Base-by-base conservation (phyloP, 192 early-diverging fungal genomes). In the Coemansia sp. region DNA sequence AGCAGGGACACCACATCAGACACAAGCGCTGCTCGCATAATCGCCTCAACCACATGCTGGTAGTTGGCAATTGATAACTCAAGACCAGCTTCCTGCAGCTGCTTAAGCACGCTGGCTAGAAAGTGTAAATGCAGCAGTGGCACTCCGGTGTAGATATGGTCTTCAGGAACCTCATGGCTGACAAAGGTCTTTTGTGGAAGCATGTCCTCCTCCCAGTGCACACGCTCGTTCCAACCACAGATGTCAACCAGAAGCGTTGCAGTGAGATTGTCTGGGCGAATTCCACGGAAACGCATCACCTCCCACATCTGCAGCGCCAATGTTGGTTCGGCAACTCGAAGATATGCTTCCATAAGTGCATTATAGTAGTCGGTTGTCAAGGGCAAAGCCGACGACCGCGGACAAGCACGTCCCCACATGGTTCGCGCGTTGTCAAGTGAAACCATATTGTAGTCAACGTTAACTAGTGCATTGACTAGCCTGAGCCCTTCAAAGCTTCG, bases 391-490 rank as follows among this genome's bases (percentile, higher is more conserved):
- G 21, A 39, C 21, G 36, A 42, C 11, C 14, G 39, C 39, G 39
- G 22, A 8, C 20, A 20, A 51, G 36, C 50, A 33, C 42, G 29
- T 20, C 29, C 19, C 33, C 51, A n/a, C 39, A 19, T 22, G 29
- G 31, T 55, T 7, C 51, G 54, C 25, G 36, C 50, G 50, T 46
- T 36, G 36, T 42, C 54, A 4, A 14, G 23, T 19, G 59, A 55
- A 54, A 33, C 69, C 73, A 81, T 75, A 25, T 75, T 81, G 73
- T 81, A 75, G 68, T 82, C 80, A 50, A 82, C 80, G 33, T 77
- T 59, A 14, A 65, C 75, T 50, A 82, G 61, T 24, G 71, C 80
- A 17, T 51, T 57, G 51, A 82, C 51, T 6, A 82, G 75, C 64
- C 64, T 70, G 36, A 77, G 63, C 2, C 80, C 80, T 6, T 76